phyloP scores from a whole-genome alignment of 2,329 filamentous ascomycete genomes.

The Achaetomium macrosporum region DNA sequence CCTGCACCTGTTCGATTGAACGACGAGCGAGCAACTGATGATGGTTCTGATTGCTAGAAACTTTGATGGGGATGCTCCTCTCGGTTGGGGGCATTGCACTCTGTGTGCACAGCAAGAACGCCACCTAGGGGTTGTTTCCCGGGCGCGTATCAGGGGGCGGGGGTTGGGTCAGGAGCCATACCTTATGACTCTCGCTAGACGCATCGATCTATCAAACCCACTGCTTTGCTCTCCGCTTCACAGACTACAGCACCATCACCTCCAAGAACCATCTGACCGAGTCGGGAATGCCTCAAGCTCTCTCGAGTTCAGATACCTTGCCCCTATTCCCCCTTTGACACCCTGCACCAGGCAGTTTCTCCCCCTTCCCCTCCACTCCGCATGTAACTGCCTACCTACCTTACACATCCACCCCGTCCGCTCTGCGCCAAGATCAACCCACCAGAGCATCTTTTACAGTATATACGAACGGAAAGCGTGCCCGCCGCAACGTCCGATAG shows the following conservation, averaged over 20 bases:
- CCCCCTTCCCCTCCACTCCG: not conserved
- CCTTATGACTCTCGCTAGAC: too few relatives aligned
- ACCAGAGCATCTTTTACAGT: not conserved
- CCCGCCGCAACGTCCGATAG: constrained; percentile 10
- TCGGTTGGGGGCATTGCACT: constrained; percentile 76
- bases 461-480: constrained; percentile 14
- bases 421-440: not conserved
- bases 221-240: too few relatives aligned
- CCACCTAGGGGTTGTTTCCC: not conserved
- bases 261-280: not conserved
- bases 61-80: constrained; percentile 73
- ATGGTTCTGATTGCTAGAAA: constrained; percentile 48
- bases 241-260: too few relatives aligned
- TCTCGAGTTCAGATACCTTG: too few relatives aligned
- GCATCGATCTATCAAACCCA: too few relatives aligned
- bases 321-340: too few relatives aligned
- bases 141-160: too few relatives aligned
- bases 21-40: not conserved
- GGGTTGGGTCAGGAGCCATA: too few relatives aligned
- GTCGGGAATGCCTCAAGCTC: not conserved
- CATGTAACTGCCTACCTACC: not conserved
- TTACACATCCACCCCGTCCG: not conserved
- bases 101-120: constrained; percentile 65
- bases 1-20: not conserved
- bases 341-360: constrained; percentile 23